Evolutionary conservation across 2,329 filamentous ascomycete genomes (phyloP).

Genomic region (Penicillium sp.): DNA sequence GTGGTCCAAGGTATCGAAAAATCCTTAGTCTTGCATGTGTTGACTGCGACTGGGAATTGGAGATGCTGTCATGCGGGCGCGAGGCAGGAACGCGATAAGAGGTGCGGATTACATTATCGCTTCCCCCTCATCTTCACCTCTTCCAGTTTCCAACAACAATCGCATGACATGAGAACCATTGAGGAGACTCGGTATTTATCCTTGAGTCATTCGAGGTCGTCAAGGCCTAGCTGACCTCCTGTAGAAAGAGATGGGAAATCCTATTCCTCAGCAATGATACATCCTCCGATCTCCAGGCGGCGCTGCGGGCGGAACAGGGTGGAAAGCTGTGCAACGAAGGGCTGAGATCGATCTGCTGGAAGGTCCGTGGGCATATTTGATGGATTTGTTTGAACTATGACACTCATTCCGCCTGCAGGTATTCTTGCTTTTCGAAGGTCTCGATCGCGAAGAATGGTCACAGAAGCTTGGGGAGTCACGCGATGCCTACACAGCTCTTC

Average conservation of each 20-base stretch:
- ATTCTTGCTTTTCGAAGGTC: conserved; percentile 75
- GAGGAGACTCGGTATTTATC: conserved; percentile 53
- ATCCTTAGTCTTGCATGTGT: background rate
- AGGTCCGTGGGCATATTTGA: conserved; percentile 53
- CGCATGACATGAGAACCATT: conserved; percentile 53
- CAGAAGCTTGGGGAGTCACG: conserved; percentile 67
- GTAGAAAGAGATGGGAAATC: conserved; percentile 67
- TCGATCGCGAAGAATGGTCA: conserved; percentile 67
- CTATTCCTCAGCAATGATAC: conserved; percentile 57
- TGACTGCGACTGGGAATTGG: background rate
- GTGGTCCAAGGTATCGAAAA: background rate
- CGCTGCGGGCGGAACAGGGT: conserved; percentile 61
- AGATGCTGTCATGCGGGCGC: conserved; percentile 8
- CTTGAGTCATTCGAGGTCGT: background rate
- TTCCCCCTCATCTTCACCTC: conserved; percentile 16
- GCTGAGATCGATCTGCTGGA: conserved; percentile 88
- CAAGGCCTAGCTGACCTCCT: conserved; percentile 3
- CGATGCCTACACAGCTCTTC: conserved; percentile 69
- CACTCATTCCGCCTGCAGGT: conserved; percentile 51
- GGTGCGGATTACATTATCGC: conserved; percentile 24
- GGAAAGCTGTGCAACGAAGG: conserved; percentile 68
- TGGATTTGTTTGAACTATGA: conserved; percentile 9
- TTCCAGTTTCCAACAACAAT: conserved; percentile 7
- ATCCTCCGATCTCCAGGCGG: conserved; percentile 62
- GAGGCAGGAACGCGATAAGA: conserved; percentile 19